Base-by-base conservation (phyloP, 441 rosid genomes). In the Erodium chrysanthum region DNA sequence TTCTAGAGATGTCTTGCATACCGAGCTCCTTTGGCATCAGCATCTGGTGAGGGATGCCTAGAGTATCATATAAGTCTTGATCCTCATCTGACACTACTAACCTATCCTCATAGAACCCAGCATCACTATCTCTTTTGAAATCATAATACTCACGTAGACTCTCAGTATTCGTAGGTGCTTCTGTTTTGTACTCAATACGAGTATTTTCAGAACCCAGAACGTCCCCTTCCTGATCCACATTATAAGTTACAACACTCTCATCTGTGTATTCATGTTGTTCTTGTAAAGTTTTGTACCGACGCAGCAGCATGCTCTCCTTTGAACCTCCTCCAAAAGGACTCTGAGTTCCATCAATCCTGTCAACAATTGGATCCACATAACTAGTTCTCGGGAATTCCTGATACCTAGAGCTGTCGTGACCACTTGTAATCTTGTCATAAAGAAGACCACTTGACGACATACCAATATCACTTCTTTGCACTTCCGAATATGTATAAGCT, bases 141-240 rank as follows among this genome's bases (percentile, higher is more conserved):
- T 64, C 60, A 65, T 37, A 65, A 6, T 71, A 71, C 25, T 64
- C 68, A 27, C 40, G 37, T 54, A 63, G 31, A 23, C 48, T 68
- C 65, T 64, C 77, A 66, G 66, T 22, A 29, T 66, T 68, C 61
- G 69, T 14, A 60, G 33, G 37, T 29, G 8, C 66, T 65, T 68
- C 66, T 56, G 64, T 73, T 58, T 60, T 67, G 65, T 54, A 64
- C 64, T 44, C 20, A 27, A 25, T 25, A 70, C 58, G 67, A 62
- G 48, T 48, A 40, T 37, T 58, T n/a, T 68, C 66, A n/a, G 65
- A 54, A 68, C 33, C 73, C 22, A 62, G 17, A 50, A 18, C 64
- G 50, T 66, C 78, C 44, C 33, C 72, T 65, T 72, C 72, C 50
- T 8, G 71, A 65, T 66, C 83, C 64, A 10, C 50, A 46, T 27